phyloP scores from a whole-genome alignment of 2,329 filamentous ascomycete genomes.

The Grosmannia huntii region DNA sequence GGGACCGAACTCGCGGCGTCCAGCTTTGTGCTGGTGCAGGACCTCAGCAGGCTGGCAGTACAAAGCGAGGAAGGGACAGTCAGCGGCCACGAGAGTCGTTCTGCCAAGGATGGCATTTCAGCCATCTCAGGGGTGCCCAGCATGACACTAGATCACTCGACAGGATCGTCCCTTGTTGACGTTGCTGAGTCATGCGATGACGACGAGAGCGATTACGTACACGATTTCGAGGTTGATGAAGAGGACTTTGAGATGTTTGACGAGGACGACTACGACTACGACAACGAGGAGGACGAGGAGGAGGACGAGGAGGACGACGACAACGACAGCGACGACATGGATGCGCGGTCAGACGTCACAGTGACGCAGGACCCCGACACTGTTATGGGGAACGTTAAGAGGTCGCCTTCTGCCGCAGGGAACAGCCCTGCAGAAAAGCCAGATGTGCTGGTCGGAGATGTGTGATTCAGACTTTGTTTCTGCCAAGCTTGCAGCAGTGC shows the following conservation, averaged over 20 bases:
- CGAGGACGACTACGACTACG: constrained; percentile 12
- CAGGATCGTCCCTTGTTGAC: neutral
- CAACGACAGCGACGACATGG: constrained; percentile 1
- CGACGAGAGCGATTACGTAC: neutral
- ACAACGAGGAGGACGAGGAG: too few species aligned
- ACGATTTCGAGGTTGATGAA: neutral
- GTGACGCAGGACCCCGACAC: constrained; percentile 10
- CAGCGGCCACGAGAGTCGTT: neutral
- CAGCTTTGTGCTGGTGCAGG: neutral
- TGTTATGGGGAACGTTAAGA: neutral
- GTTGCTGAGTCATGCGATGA: neutral
- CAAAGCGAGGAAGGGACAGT: neutral
- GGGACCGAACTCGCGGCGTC: neutral
- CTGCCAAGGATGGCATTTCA: neutral
- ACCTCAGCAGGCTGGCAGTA: neutral
- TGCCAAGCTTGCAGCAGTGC: neutral
- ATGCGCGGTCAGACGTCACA: constrained; percentile 7
- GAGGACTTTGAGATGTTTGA: neutral
- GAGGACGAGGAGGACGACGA: constrained; percentile 12
- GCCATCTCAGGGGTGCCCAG: neutral
- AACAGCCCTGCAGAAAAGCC: too few species aligned
- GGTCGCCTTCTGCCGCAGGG: too few species aligned
- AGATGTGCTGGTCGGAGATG: too few species aligned
- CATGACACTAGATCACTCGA: neutral
- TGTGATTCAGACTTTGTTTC: neutral